Evolutionary conservation across 768 basidiomycete species (phyloP).

Genomic region (Rhodosporidiobolus sp.): DNA sequence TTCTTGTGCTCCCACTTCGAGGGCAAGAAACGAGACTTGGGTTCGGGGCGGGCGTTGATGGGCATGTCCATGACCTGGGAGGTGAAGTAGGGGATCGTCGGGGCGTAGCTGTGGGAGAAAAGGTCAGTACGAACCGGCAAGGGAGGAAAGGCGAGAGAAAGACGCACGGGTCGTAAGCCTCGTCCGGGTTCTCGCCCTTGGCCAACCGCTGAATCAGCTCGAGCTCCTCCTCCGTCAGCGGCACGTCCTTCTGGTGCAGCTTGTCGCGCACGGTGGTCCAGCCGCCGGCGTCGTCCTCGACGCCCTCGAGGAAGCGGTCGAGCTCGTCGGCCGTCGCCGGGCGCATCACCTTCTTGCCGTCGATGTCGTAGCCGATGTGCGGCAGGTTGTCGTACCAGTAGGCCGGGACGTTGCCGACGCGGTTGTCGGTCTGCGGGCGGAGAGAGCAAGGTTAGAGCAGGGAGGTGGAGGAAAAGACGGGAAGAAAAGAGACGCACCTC

Average conservation of each 20-base stretch:
- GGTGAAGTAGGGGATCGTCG: conserved; percentile 94
- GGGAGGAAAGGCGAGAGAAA: too few species aligned
- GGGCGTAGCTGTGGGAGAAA: conserved; percentile 60
- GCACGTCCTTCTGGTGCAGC: conserved; percentile 75
- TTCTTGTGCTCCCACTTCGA: conserved; percentile 99
- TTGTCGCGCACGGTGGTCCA: conserved; percentile 96
- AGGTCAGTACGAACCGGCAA: too few species aligned
- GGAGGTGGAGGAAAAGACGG: conserved; percentile 12
- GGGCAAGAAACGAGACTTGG: conserved; percentile 92
- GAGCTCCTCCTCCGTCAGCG: conserved; percentile 81
- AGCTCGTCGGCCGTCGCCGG: conserved; percentile 94
- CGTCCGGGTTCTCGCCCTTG: conserved; percentile 85
- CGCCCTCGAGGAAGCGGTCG: conserved; percentile 90
- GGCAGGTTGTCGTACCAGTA: conserved; percentile 99
- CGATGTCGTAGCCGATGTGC: conserved; percentile 94
- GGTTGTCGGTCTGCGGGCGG: conserved; percentile 72
- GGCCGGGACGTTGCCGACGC: conserved; percentile 88
- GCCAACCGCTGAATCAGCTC: conserved; percentile 93
- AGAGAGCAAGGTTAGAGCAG: background rate
- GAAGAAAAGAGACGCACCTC: conserved; percentile 59
- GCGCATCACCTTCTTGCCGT: conserved; percentile 88
- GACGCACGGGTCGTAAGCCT: conserved; percentile 63
- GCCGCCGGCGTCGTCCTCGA: conserved; percentile 75
- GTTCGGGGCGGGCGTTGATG: conserved; percentile 82
- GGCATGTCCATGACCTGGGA: conserved; percentile 92